A percentile compares a stretch with the other conserved stretches of the same genome.
phyloP scores from a whole-genome alignment of 176 grass and related monocot species.

The Bolboschoenus planiculmis region DNA sequence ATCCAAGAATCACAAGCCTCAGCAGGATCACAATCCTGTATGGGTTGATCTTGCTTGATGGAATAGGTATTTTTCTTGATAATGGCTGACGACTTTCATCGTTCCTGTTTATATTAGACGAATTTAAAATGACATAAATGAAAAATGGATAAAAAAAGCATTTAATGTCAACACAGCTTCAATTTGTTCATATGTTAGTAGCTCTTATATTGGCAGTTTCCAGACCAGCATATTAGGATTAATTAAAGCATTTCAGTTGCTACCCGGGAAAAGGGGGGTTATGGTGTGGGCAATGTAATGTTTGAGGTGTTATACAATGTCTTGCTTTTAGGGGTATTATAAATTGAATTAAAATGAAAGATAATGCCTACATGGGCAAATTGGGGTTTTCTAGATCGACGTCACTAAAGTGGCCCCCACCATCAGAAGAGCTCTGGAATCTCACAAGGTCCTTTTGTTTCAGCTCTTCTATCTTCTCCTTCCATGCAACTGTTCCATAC shows the following conservation, averaged over 20 bases:
- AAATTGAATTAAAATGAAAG: not conserved
- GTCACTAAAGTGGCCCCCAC: slow-evolving; percentile 7
- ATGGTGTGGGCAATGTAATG: not conserved
- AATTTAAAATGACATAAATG: not conserved
- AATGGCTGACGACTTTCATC: slow-evolving; percentile 42
- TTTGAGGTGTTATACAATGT: not conserved
- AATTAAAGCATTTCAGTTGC: not conserved
- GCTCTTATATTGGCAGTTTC: not conserved
- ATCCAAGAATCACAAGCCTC: slow-evolving; percentile 44
- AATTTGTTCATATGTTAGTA: not conserved
- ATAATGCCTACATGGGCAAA: slow-evolving; percentile 29
- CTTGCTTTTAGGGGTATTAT: not conserved
- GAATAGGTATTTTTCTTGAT: slow-evolving; percentile 40
- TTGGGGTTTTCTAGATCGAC: slow-evolving; percentile 29
- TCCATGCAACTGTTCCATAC: slow-evolving; percentile 49
- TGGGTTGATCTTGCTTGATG: slow-evolving; percentile 47
- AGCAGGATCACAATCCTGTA: slow-evolving; percentile 44
- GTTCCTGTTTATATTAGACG: slow-evolving; percentile 8
- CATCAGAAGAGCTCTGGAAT: slow-evolving; percentile 6
- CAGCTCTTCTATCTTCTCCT: slow-evolving; percentile 35
- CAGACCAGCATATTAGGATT: not conserved
- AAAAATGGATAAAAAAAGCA: not conserved
- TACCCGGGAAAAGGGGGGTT: not conserved
- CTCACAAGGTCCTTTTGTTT: slow-evolving; percentile 26
- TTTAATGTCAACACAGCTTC: not conserved